A percentile compares a stretch with the other conserved stretches of the same genome.
These are phyloP conservation scores for Clohesyomyces aquaticus DNA, from an alignment of 495 filamentous ascomycete species.

Conservation along the genomic window DNA sequence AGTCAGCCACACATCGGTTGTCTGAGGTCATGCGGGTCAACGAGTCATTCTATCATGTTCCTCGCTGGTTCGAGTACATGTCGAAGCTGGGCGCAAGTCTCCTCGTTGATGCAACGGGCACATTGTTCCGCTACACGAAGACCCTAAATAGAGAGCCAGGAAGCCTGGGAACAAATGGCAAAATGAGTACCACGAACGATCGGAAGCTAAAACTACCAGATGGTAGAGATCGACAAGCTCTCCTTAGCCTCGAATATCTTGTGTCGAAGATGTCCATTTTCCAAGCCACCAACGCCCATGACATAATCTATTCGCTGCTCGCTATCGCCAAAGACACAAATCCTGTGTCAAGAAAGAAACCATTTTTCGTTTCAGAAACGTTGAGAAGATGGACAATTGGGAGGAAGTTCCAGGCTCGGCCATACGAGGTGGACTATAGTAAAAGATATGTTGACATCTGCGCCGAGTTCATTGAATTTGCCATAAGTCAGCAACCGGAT, in stretches of 20 bases:
- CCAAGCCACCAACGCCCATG: neutral
- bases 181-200: too few relatives aligned
- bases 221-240: neutral
- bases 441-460: neutral
- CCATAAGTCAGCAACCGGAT: neutral
- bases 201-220: neutral
- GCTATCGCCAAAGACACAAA: neutral
- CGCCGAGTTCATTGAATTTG: conserved; percentile 2
- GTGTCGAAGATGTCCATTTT: conserved; percentile 1
- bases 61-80: neutral
- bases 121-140: neutral
- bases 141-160: too few relatives aligned
- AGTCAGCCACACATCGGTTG: neutral
- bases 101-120: neutral
- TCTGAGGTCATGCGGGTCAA: neutral
- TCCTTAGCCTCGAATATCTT: conserved; percentile 5
- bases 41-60: neutral
- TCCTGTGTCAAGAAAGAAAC: too few relatives aligned
- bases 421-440: conserved; percentile 2
- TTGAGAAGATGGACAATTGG: too few relatives aligned
- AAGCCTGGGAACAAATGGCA: too few relatives aligned
- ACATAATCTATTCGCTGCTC: neutral
- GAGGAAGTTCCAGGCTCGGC: too few relatives aligned
- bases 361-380: too few relatives aligned
- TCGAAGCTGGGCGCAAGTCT: neutral